Evolutionary conservation across 768 basidiomycete genomes (phyloP), one percentile per base, ranked within the genome.

Genomic region (Polyporus arcularius): DNA sequence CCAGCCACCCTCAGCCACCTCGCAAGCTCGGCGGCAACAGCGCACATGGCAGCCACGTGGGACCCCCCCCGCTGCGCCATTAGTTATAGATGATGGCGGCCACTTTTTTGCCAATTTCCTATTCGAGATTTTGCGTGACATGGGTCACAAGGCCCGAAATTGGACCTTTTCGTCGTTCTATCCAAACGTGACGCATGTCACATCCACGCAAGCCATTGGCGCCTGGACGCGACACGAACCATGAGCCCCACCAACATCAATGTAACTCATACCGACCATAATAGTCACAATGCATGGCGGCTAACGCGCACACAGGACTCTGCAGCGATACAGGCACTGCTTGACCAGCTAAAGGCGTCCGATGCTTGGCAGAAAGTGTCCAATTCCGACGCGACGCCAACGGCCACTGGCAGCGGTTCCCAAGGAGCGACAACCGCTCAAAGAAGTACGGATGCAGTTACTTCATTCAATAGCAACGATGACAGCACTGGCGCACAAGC

Each of bases 311-410:
- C 21, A 12, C 10, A 92, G 89, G 89, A 92, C 72, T 77, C 86
- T 49, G 78, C 77, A 61, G 83, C 82, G 47, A 80, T 94, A 50
- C 82, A 84, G 66, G 85, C 89, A 30, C 79, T 94, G 28, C 80
- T 94, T 16, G 88, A 92, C 55, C 83, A 84, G 63, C 77, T 93
- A 12, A 79, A 83, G 53, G 73, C 79, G 3, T 92, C 91, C 4
- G 79, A 84, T 66, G 88, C 85, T 26, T 92, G 88, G 89, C 82
- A 87, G 66, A 78, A 86, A 51, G 68, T 77, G 1, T 64, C 77
- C 15, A 70, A 51, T 51, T 43, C 50, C 32, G 41, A 57, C 41
- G 35, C 53, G 28, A 28, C n/a, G 41, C 54, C 41, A 39, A 26
- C 14, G 18, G 11, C 18, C n/a, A 52, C 48, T 49, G 41, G 15